phyloP scores from a whole-genome alignment of 768 basidiomycete species.

The Termitomyces sp. region DNA sequence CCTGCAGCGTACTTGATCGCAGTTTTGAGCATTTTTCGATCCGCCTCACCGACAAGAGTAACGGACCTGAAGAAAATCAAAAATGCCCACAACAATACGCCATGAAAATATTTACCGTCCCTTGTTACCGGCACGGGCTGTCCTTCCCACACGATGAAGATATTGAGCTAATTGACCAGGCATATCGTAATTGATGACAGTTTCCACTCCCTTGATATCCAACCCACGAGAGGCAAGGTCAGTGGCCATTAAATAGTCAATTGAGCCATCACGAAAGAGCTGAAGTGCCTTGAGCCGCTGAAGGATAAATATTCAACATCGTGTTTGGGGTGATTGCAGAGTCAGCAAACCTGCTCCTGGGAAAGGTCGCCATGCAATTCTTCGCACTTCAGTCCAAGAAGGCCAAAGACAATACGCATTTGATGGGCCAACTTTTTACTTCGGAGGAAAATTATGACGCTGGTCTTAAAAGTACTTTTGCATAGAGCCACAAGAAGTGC shows the following conservation, averaged over 20 bases:
- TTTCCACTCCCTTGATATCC: conserved; percentile 96
- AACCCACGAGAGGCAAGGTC: conserved; percentile 94
- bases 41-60: conserved; percentile 92
- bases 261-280: conserved; percentile 79
- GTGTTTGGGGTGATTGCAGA: background rate
- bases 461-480: conserved; percentile 79
- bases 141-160: conserved; percentile 95
- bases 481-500: conserved; percentile 80
- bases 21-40: conserved; percentile 94
- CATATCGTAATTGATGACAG: conserved; percentile 99
- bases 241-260: conserved; percentile 95
- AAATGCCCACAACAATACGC: conserved; percentile 1
- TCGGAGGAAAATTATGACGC: conserved; percentile 89
- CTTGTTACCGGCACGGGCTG: conserved; percentile 89
- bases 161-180: conserved; percentile 90
- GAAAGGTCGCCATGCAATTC: conserved; percentile 95
- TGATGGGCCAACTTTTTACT: conserved; percentile 98
- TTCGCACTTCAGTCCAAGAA: conserved; percentile 85
- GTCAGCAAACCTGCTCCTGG: conserved; percentile 78
- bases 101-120: conserved; percentile 65
- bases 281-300: conserved; percentile 86
- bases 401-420: conserved; percentile 88
- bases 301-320: conserved; percentile 3
- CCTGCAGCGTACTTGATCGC: conserved; percentile 85
- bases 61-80: conserved; percentile 58